Conservation (phyloP, 208 protist species). For the Trypanosoma melophagium region DNA sequence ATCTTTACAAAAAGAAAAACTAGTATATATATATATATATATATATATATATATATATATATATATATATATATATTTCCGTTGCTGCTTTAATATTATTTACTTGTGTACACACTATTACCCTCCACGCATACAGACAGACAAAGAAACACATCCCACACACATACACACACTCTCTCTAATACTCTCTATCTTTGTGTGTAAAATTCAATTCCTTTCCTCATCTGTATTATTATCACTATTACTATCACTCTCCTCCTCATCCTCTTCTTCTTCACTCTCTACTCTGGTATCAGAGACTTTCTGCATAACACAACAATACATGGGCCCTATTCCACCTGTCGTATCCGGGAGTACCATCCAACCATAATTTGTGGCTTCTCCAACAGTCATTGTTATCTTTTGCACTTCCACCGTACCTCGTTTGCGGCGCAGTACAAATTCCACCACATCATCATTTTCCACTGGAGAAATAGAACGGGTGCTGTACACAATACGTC, state of each 20-base stretch:
- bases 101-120: not conserved
- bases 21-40: too few species aligned
- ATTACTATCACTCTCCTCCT: conserved; percentile 26
- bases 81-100: not conserved
- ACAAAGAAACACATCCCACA: too few species aligned
- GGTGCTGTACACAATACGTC: conserved; percentile 91
- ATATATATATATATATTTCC: too few species aligned
- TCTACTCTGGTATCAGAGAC: conserved; percentile 24
- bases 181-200: not conserved
- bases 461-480: conserved; percentile 87
- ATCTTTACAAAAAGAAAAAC: too few species aligned
- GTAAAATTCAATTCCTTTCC: not conserved
- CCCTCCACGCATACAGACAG: too few species aligned
- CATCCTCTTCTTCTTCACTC: conserved; percentile 27
- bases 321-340: conserved; percentile 73
- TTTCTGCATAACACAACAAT: conserved; percentile 72
- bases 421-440: conserved; percentile 58
- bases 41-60: too few species aligned
- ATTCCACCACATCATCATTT: conserved; percentile 84
- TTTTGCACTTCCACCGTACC: conserved; percentile 52
- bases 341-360: conserved; percentile 69
- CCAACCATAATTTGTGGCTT: conserved; percentile 63
- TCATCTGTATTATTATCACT: conserved; percentile 19
- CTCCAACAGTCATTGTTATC: conserved; percentile 38
- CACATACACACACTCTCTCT: not conserved